Conservation (phyloP, 2,329 filamentous ascomycete genomes). For the Eurotiales sp. region DNA sequence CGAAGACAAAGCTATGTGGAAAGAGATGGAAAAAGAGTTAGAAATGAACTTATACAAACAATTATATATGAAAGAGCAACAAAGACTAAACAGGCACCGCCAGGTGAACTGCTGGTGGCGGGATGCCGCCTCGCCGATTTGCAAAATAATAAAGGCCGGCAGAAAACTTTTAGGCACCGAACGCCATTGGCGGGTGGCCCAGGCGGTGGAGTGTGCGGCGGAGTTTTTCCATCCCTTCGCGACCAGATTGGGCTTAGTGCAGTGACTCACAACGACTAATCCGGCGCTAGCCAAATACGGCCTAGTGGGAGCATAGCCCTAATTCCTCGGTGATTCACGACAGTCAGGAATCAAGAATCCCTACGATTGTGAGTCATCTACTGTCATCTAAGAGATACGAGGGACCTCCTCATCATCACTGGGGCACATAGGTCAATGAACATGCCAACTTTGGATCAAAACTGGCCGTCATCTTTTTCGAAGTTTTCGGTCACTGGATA, state of each 20-base stretch:
- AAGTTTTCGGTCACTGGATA: too few species aligned
- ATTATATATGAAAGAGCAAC: background rate
- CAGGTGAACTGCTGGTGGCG: conserved; percentile 1
- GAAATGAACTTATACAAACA: background rate
- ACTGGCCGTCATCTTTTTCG: too few species aligned
- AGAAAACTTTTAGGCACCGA: conserved; percentile 6
- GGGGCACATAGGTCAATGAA: too few species aligned
- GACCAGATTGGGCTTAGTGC: conserved; percentile 6
- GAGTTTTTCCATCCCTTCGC: background rate
- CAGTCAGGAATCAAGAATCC: too few species aligned
- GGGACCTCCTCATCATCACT: too few species aligned
- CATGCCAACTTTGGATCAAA: too few species aligned
- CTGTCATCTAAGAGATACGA: too few species aligned
- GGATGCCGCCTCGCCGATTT: background rate
- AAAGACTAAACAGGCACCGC: background rate
- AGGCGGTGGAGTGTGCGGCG: conserved; percentile 10
- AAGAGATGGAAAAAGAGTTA: background rate
- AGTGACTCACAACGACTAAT: conserved; percentile 14
- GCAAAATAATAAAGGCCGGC: background rate
- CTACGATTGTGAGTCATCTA: too few species aligned
- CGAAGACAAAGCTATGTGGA: background rate
- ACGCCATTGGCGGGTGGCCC: background rate
- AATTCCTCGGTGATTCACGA: too few species aligned
- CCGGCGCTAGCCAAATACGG: background rate
- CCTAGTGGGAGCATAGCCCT: background rate